Evolutionary conservation across 1,284 basidiomycete genomes (phyloP).

Genomic region (Rhodotorula glutinis): DNA sequence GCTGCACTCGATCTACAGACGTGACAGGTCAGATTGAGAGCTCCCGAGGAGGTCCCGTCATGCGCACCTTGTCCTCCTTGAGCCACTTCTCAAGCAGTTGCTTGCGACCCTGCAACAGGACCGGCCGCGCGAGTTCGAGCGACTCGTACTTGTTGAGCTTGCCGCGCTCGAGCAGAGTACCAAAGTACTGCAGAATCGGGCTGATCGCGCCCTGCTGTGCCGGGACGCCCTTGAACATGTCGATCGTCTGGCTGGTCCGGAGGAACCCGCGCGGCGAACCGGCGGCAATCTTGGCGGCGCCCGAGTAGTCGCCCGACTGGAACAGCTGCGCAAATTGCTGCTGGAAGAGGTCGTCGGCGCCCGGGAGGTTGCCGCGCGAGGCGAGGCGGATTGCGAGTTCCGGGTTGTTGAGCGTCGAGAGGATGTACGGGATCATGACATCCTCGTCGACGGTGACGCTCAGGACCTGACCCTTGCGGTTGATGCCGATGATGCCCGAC

Average conservation of each 20-base stretch:
- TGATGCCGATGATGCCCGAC: conserved; percentile 97
- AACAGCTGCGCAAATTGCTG: conserved; percentile 95
- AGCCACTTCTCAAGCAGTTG: conserved; percentile 98
- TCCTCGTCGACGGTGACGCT: conserved; percentile 96
- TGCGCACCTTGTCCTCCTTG: conserved; percentile 91
- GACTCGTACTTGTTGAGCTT: conserved; percentile 97
- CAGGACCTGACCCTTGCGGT: conserved; percentile 96
- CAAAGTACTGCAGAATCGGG: conserved; percentile 98
- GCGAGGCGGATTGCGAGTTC: conserved; percentile 98
- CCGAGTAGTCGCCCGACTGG: conserved; percentile 81
- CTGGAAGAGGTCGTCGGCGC: conserved; percentile 95
- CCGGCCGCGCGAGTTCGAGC: conserved; percentile 91
- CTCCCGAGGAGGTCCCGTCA: neutral
- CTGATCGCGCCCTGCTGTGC: conserved; percentile 85
- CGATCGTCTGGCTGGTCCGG: conserved; percentile 92
- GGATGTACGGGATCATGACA: conserved; percentile 92
- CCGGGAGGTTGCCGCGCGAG: conserved; percentile 93
- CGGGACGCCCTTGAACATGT: conserved; percentile 95
- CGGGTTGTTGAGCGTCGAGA: conserved; percentile 89
- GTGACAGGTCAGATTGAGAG: neutral
- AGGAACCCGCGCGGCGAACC: conserved; percentile 96
- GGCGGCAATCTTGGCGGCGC: conserved; percentile 98
- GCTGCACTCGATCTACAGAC: conserved; percentile 82
- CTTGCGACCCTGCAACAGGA: conserved; percentile 94
- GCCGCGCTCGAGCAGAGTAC: conserved; percentile 94